Evolutionary conservation across 1,139 yeast species (phyloP).

Genomic region (Candida albicans): DNA sequence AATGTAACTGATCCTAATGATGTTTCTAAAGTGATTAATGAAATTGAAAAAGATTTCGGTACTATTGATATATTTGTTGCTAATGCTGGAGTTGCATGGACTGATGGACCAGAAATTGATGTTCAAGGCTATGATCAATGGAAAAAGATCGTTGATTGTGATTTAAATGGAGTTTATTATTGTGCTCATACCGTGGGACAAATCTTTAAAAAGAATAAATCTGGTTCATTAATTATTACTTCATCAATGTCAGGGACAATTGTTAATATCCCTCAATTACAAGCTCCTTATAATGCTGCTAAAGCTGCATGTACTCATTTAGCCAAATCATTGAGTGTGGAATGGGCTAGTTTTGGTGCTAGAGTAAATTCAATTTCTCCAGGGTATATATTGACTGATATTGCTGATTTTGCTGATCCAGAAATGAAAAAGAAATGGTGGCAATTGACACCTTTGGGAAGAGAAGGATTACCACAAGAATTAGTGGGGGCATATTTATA

Average conservation of each 20-base stretch:
- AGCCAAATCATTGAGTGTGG: conserved; percentile 75
- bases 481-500: conserved; percentile 82
- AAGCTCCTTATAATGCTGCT: conserved; percentile 82
- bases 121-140: conserved; percentile 45
- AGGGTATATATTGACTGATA: conserved; percentile 67
- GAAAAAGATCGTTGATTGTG: conserved; percentile 69
- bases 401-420: conserved; percentile 45
- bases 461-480: conserved; percentile 79
- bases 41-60: conserved; percentile 68
- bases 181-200: conserved; percentile 70
- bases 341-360: conserved; percentile 72
- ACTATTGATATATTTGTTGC: conserved; percentile 84
- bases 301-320: conserved; percentile 85
- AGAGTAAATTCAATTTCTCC: conserved; percentile 81
- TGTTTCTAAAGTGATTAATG: conserved; percentile 56
- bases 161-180: conserved; percentile 75
- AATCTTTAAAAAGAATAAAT: conserved; percentile 65
- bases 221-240: conserved; percentile 71
- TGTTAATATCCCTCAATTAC: conserved; percentile 82
- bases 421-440: conserved; percentile 35
- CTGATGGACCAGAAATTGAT: conserved; percentile 67
- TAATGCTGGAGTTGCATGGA: conserved; percentile 91
- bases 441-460: conserved; percentile 66
- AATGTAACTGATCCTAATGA: conserved; percentile 59
- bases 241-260: conserved; percentile 87